A percentile compares a stretch with the other conserved stretches of the same genome.
Evolutionary conservation across 106 monocot species (phyloP).

Genomic region (Apostasia ramifera): DNA sequence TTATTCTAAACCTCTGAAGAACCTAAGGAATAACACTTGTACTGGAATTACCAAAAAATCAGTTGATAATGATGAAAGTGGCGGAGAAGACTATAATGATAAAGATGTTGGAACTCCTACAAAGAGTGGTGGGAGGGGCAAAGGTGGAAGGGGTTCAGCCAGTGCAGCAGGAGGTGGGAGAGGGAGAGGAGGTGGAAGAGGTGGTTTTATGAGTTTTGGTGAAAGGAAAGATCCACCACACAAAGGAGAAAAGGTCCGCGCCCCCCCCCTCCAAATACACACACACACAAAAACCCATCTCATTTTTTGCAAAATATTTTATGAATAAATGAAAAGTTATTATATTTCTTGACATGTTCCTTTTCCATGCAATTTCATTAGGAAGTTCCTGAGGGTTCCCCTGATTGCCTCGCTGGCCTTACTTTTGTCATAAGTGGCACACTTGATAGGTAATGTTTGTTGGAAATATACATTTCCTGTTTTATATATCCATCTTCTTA

Average conservation of each 20-base stretch:
- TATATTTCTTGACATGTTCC: neutral
- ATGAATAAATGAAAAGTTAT: neutral
- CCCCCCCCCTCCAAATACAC: no score
- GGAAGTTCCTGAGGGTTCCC: slow-evolving; percentile 94
- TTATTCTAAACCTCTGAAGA: slow-evolving; percentile 35
- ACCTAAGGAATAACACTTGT: slow-evolving; percentile 24
- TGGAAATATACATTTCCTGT: neutral
- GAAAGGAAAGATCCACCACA: slow-evolving; percentile 95
- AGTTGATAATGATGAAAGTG: slow-evolving; percentile 18
- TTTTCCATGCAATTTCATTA: slow-evolving; percentile 7
- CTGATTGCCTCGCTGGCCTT: slow-evolving; percentile 77
- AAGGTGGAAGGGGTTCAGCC: slow-evolving; percentile 61
- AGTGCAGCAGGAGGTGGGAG: slow-evolving; percentile 43
- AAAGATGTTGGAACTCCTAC: slow-evolving; percentile 19
- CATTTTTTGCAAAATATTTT: neutral
- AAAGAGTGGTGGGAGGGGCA: slow-evolving; percentile 64
- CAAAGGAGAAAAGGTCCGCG: slow-evolving; percentile 97
- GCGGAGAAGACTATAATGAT: slow-evolving; percentile 32
- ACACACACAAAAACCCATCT: no score
- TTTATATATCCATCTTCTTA: neutral
- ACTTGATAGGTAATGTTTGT: slow-evolving; percentile 75
- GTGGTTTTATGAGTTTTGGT: slow-evolving; percentile 85
- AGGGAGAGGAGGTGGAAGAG: slow-evolving; percentile 84
- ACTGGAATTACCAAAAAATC: slow-evolving; percentile 3
- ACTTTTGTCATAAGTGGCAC: slow-evolving; percentile 98